These are phyloP conservation scores for Thelonectria blattea DNA, from an alignment of 2,329 filamentous ascomycete species.

Conservation along the genomic window DNA sequence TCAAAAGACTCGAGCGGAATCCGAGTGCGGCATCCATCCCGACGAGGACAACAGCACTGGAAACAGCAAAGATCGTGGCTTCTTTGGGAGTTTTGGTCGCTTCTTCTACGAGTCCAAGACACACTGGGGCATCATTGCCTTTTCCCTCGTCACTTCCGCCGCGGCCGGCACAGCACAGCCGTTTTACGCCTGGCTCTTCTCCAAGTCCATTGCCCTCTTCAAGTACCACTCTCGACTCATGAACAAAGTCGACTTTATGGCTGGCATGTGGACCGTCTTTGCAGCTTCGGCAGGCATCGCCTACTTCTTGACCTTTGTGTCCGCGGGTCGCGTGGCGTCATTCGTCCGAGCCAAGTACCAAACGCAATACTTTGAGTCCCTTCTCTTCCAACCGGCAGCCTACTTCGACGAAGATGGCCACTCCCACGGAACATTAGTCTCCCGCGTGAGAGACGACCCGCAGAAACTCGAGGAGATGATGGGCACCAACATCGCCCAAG, in stretches of 20 bases:
- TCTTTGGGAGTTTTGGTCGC: slow-evolving; percentile 60
- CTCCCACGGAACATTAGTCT: slow-evolving; percentile 64
- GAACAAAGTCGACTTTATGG: slow-evolving; percentile 63
- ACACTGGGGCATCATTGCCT: slow-evolving; percentile 56
- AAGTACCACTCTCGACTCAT: slow-evolving; percentile 45
- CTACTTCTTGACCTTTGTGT: slow-evolving; percentile 53
- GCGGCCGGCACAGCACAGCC: slow-evolving; percentile 53
- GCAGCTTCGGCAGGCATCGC: slow-evolving; percentile 56
- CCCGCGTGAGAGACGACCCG: slow-evolving; percentile 61
- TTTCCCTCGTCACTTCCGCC: slow-evolving; percentile 57
- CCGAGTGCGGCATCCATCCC: no score
- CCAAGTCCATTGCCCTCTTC: slow-evolving; percentile 59
- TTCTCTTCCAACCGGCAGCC: slow-evolving; percentile 63
- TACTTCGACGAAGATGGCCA: slow-evolving; percentile 69
- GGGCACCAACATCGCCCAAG: slow-evolving; percentile 67
- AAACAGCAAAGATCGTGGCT: slow-evolving; percentile 46
- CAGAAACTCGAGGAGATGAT: slow-evolving; percentile 67
- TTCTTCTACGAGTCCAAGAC: slow-evolving; percentile 62
- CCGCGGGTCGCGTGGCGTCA: slow-evolving; percentile 51
- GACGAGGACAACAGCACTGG: no score
- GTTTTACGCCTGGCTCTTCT: slow-evolving; percentile 62
- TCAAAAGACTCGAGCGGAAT: no score
- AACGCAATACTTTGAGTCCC: slow-evolving; percentile 64
- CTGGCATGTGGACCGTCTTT: slow-evolving; percentile 68
- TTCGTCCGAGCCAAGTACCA: slow-evolving; percentile 61